Base-by-base conservation (phyloP, 768 basidiomycete species). In the Pulveroboletus sp. region DNA sequence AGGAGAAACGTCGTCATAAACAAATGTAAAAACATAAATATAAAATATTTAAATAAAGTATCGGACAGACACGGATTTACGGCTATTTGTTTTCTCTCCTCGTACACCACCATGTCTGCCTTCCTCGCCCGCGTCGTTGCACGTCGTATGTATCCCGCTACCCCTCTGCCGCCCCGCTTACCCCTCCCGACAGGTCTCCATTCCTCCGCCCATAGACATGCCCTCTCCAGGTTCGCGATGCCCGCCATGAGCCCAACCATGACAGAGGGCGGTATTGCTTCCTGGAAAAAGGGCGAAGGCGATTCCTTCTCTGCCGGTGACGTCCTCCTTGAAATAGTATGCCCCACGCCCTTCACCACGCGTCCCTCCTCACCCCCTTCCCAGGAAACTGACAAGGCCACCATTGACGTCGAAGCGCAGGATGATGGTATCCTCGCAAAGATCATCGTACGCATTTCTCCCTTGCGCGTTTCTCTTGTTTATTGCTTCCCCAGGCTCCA, bases 201-300 rank as follows among this genome's bases (percentile, higher is more conserved):
- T 75, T 78, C 80, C 61, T 94, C 94, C 25, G 78, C 85, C 46
- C 80, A 82, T 53, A 74, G 87, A 59, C 73, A 77, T 73, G 94
- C 87, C 33, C 79, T 98, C 58, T 75, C 88, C 51, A 90, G 84
- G 67, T 94, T 97, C 74, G 76, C 84, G 55, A 94, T 97, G 92
- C 94, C 94, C 49, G 94, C 97, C 59, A 99, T 98, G 95, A 95
- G 92, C 54, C 97, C 97, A 27, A 99, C 97, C 49, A 99, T 99
- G 97, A 94, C 94, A 4, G 97, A 98, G 75, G 97, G 97, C 54
- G 97, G 95, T 55, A 97, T 99, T 67, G 90, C 95, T 39, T 78
- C 80, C 27, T 99, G 97, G 94, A 98, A 98, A 79, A 88, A 90
- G 75, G 86, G 87, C 70, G 95, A 97, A 69, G 97, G 97, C 47